phyloP scores from a whole-genome alignment of 768 basidiomycete species.

The Serendipita indica region DNA sequence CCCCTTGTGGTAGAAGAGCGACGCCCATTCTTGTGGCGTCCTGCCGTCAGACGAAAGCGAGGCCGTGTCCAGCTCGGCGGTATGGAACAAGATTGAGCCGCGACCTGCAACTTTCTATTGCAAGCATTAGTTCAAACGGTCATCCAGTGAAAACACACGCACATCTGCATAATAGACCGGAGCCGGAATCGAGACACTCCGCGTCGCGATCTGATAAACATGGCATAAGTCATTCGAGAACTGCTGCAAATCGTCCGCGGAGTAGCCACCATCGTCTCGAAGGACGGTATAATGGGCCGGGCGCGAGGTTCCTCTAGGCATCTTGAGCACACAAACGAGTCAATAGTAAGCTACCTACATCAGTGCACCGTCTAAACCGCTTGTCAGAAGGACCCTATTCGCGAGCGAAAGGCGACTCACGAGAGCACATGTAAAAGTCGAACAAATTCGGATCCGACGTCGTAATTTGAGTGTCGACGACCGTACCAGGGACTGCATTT shows the following conservation, averaged over 20 bases:
- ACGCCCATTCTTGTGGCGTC: no score
- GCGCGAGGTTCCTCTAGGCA: conserved; percentile 5
- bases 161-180: conserved; percentile 7
- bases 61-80: no score
- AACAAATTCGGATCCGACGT: conserved; percentile 1
- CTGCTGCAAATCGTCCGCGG: background rate
- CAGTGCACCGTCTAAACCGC: background rate
- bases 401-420: background rate
- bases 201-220: conserved; percentile 8
- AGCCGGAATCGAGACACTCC: conserved; percentile 2
- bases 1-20: no score
- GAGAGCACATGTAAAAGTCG: conserved; percentile 3
- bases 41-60: no score
- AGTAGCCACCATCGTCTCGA: background rate
- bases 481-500: background rate
- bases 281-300: conserved; percentile 5
- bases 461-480: conserved; percentile 1
- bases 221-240: conserved; percentile 7
- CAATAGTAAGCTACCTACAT: background rate
- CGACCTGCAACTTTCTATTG: no score
- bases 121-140: no score
- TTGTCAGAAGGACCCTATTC: background rate
- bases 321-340: background rate
- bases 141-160: no score
- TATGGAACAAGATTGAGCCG: no score